Base-by-base conservation (phyloP, 2,329 filamentous ascomycete species). In the Neofusicoccum cordaticola region DNA sequence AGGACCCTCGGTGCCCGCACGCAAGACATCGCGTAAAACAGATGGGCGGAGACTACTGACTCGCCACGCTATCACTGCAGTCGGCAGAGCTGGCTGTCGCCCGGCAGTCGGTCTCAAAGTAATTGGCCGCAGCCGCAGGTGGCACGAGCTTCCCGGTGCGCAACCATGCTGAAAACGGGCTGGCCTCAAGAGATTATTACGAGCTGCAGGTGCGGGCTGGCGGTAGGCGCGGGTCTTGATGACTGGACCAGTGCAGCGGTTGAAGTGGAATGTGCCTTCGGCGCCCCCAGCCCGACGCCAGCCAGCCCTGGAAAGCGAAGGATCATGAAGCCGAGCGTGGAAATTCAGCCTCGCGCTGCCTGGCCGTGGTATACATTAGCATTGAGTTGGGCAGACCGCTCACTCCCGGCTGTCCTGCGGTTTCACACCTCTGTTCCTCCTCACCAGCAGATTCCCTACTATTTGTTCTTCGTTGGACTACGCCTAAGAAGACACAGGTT, bases 321-420 rank as follows among this genome's bases (percentile, higher is more conserved):
- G 68, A 64, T 66, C 48, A 17, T 60, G 64, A 62, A 15, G 17
- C 61, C 39, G 48, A 47, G 27, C 17, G 48, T 56, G 39, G 35
- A 22, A 19, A 63, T 42, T 47, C 61, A 56, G 27, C 57, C 51
- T 62, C 47, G 56, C 34, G 57, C 58, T 47, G n/a, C 42, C 31
- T 62, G 47, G 41, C 35, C 35, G 34, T 41, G 27, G 44, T 39
- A 34, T 37, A 35, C 52, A 45, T 56, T 58, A 27, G 39, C 42
- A 37, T 37, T 41, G 27, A 47, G 11, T 37, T 34, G 56, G 53
- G 39, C 34, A 9, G 27, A n/a, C 42, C n/a, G 63, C 67, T 71
- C 68, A 69, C 68, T 48, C 62, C 57, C 52, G 65, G 35, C 37
- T 45, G 41, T 63, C 63, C 56, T 53, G 41, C 62, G 45, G 12